phyloP scores from a whole-genome alignment of 73 alveolate genomes.

The Durusdinium trenchii region DNA sequence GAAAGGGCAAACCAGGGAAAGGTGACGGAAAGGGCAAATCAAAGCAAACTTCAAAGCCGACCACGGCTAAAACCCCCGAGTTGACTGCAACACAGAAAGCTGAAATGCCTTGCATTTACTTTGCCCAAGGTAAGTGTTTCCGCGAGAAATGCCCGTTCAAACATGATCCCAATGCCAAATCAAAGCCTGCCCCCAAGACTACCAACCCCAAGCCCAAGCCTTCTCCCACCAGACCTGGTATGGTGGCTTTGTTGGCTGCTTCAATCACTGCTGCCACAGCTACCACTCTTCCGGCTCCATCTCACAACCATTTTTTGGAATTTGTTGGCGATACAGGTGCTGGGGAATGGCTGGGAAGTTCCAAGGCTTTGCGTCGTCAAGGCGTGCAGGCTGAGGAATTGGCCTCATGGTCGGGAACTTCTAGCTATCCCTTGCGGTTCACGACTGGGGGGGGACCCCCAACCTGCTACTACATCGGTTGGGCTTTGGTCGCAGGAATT shows the following conservation, averaged over 20 bases:
- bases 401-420: background rate
- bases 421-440: background rate
- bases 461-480: no score
- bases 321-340: constrained; percentile 48
- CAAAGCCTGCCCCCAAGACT: background rate
- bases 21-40: background rate
- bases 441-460: constrained; percentile 20
- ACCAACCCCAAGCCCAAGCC: background rate
- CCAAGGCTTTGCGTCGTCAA: background rate
- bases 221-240: background rate
- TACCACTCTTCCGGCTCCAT: background rate
- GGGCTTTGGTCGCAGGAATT: no score
- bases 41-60: background rate
- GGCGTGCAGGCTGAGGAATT: background rate
- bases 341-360: constrained; percentile 30
- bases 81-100: background rate
- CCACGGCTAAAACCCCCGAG: background rate
- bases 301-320: background rate
- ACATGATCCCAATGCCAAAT: background rate
- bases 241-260: background rate
- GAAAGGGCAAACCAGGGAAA: background rate
- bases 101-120: constrained; percentile 14
- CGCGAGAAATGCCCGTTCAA: constrained; percentile 48
- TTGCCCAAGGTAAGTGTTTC: background rate
- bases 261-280: background rate